phyloP scores from a whole-genome alignment of 202 grass and related monocot species.

The Eragrostis tef region DNA sequence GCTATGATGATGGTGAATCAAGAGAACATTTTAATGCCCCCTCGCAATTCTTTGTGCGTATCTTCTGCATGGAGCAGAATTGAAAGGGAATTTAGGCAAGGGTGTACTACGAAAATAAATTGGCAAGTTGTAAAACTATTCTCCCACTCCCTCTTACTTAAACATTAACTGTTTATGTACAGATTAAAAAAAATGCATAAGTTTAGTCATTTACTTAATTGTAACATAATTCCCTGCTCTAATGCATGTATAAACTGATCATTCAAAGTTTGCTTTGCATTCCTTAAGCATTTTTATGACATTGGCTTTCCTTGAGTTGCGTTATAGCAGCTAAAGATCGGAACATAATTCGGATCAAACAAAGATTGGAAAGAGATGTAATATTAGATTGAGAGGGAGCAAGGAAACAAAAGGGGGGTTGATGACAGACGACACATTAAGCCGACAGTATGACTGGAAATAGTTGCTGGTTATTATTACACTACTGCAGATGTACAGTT shows the following conservation, averaged over 20 bases:
- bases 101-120: not conserved
- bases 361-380: not conserved
- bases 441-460: no score
- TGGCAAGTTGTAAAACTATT: slow-evolving; percentile 16
- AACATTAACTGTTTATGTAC: not conserved
- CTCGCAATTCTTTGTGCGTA: slow-evolving; percentile 8
- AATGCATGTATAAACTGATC: slow-evolving; percentile 20
- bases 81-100: not conserved
- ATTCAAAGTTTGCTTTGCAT: not conserved
- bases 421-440: no score
- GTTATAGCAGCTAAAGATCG: not conserved
- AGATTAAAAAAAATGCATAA: not conserved
- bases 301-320: not conserved
- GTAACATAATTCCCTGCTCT: not conserved
- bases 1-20: not conserved
- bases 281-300: not conserved
- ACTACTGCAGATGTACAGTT: no score
- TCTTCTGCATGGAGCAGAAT: not conserved
- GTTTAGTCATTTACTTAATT: slow-evolving; percentile 7
- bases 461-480: no score
- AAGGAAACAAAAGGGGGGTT: no score
- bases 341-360: not conserved
- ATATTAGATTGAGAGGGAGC: no score
- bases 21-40: not conserved
- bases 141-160: not conserved